Conservation (phyloP, 805 yeast genomes). For the Saturnispora saitoi region DNA sequence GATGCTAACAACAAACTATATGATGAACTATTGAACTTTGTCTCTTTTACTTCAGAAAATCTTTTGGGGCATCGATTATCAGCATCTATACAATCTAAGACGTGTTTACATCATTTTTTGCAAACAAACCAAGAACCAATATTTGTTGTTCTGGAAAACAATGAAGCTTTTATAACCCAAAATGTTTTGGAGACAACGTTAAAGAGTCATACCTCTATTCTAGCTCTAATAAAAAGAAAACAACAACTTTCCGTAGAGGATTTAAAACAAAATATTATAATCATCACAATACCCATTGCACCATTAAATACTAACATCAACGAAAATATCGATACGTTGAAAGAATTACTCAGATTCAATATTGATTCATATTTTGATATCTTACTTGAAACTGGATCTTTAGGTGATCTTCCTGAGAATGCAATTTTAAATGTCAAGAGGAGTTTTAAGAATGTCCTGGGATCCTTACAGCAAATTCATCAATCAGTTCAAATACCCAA, state of each 20-base stretch:
- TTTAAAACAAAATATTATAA: neutral
- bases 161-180: neutral
- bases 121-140: neutral
- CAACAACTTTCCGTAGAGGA: neutral
- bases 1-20: neutral
- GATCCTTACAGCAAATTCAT: conserved; percentile 59
- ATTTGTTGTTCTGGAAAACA: neutral
- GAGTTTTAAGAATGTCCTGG: conserved; percentile 58
- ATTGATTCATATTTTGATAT: conserved; percentile 63
- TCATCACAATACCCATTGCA: neutral
- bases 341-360: conserved; percentile 52
- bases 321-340: conserved; percentile 38
- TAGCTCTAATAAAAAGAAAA: conserved; percentile 3
- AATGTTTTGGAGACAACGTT: neutral
- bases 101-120: neutral
- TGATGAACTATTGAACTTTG: conserved; percentile 1
- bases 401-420: conserved; percentile 20
- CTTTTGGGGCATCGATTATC: neutral
- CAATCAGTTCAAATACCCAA: conserved; percentile 65
- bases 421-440: conserved; percentile 43
- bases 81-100: neutral
- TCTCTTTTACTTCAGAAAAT: neutral
- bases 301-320: neutral
- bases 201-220: neutral
- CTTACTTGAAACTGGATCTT: conserved; percentile 19